Conservation (phyloP, 192 early-diverging fungal species). For the Dispira simplex region DNA sequence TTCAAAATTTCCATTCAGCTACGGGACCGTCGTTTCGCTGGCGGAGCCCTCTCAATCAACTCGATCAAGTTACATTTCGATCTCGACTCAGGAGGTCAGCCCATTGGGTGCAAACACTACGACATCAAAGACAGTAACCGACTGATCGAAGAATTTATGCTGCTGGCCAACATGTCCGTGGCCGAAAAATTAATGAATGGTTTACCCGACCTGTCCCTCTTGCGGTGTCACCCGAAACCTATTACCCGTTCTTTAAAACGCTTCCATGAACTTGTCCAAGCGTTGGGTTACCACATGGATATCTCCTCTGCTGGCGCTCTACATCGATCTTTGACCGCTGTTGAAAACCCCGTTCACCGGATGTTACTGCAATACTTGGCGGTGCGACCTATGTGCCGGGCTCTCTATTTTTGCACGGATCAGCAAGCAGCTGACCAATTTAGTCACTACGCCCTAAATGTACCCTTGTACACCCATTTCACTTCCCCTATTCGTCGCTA, state of each 20-base stretch:
- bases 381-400: conserved; percentile 77
- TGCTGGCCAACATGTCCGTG: conserved; percentile 92
- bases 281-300: conserved; percentile 38
- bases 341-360: conserved; percentile 15
- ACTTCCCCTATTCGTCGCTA: conserved; percentile 99
- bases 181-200: conserved; percentile 66
- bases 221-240: conserved; percentile 57
- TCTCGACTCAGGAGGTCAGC: conserved; percentile 75
- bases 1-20: conserved; percentile 35
- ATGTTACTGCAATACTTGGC: conserved; percentile 24
- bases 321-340: conserved; percentile 37
- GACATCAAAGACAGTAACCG: conserved; percentile 64
- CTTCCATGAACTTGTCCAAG: conserved; percentile 23
- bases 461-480: conserved; percentile 94
- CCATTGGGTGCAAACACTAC: conserved; percentile 50
- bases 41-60: conserved; percentile 80
- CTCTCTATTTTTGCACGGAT: conserved; percentile 92
- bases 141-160: conserved; percentile 97
- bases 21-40: conserved; percentile 45
- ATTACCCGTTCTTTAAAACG: conserved; percentile 19
- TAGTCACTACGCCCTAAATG: conserved; percentile 85
- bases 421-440: conserved; percentile 43
- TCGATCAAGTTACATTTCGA: conserved; percentile 88
- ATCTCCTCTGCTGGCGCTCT: conserved; percentile 33
- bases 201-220: conserved; percentile 62